A percentile compares a stretch with the other conserved stretches of the same genome.
phyloP scores from a whole-genome alignment of 2,329 filamentous ascomycete genomes.

The Diplocarpon rosae region DNA sequence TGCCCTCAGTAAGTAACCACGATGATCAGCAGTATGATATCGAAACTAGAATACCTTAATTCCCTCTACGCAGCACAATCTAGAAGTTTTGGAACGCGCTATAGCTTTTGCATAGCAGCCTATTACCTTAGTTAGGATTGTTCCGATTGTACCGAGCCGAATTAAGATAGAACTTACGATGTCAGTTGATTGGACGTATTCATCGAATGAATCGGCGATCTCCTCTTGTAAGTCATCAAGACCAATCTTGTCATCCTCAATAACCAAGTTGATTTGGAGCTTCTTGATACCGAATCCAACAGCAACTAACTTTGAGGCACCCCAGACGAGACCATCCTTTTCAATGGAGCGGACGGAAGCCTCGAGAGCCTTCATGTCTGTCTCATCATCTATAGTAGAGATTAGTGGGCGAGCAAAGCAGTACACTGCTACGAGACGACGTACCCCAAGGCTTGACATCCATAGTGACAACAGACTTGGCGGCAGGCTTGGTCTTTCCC shows the following conservation, averaged over 20 bases:
- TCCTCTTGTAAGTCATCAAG: slow-evolving; percentile 75
- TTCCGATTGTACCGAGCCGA: slow-evolving; percentile 10
- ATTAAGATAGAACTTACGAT: slow-evolving; percentile 39
- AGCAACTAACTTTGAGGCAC: slow-evolving; percentile 76
- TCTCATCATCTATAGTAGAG: slow-evolving; percentile 67
- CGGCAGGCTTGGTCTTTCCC: slow-evolving; percentile 77
- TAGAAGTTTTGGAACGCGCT: slow-evolving; percentile 32
- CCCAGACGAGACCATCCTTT: slow-evolving; percentile 93
- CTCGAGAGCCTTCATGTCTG: slow-evolving; percentile 77
- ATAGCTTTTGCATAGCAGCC: slow-evolving; percentile 86
- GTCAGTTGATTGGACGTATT: slow-evolving; percentile 92
- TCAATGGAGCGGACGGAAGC: slow-evolving; percentile 69
- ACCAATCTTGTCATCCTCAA: slow-evolving; percentile 95
- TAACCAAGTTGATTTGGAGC: slow-evolving; percentile 95
- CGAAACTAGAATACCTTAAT: slow-evolving; percentile 17
- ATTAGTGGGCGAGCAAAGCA: slow-evolving; percentile 14
- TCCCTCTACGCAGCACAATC: slow-evolving; percentile 4
- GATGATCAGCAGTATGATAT: slow-evolving; percentile 17
- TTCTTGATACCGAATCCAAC: slow-evolving; percentile 98
- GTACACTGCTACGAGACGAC: slow-evolving; percentile 28
- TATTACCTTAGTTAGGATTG: slow-evolving; percentile 22
- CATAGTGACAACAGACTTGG: slow-evolving; percentile 92
- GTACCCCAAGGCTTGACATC: slow-evolving; percentile 99
- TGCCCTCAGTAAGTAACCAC: slow-evolving; percentile 13
- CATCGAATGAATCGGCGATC: slow-evolving; percentile 71